A percentile compares a stretch with the other conserved stretches of the same genome.
These are phyloP conservation scores for Sphaerosporella brunnea DNA, from an alignment of 495 filamentous ascomycete species.

Conservation along the genomic window DNA sequence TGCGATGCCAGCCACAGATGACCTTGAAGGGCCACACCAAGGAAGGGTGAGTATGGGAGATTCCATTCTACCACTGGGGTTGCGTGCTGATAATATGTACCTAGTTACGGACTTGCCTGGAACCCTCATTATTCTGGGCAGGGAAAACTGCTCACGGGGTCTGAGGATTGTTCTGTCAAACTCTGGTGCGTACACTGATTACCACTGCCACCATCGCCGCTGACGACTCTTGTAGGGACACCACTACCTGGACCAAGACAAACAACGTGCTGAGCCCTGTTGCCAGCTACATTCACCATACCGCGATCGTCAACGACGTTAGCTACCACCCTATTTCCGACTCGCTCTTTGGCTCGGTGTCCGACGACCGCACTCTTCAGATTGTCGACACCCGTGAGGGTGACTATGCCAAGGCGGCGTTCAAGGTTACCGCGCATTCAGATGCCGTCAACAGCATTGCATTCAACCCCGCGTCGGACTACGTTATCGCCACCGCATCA, in stretches of 20 bases:
- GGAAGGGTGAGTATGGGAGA: conserved; percentile 79
- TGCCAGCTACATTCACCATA: conserved; percentile 71
- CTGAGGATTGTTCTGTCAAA: conserved; percentile 74
- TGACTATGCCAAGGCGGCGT: conserved; percentile 43
- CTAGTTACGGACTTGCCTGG: conserved; percentile 65
- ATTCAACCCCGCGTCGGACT: conserved; percentile 79
- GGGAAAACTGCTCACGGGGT: conserved; percentile 73
- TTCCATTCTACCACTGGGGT: too few relatives aligned
- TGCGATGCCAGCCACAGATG: conserved; percentile 59
- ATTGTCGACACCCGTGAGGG: conserved; percentile 65
- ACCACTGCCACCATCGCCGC: conserved; percentile 1
- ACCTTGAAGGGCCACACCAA: conserved; percentile 68
- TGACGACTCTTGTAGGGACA: conserved; percentile 41
- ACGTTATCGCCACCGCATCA: conserved; percentile 75
- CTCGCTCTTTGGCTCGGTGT: conserved; percentile 75
- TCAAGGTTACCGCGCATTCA: conserved; percentile 47
- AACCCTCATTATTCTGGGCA: conserved; percentile 64
- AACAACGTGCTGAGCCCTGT: conserved; percentile 52
- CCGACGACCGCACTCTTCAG: conserved; percentile 84
- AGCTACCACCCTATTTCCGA: conserved; percentile 74
- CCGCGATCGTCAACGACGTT: conserved; percentile 86
- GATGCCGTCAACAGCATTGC: conserved; percentile 90
- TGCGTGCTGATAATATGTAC: conserved; percentile 1
- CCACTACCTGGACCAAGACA: conserved; percentile 49
- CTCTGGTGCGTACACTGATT: conserved; percentile 50